A percentile compares a stretch with the other conserved stretches of the same genome.
Conservation (phyloP, 2,329 filamentous ascomycete genomes). For the Xylariales sp. region DNA sequence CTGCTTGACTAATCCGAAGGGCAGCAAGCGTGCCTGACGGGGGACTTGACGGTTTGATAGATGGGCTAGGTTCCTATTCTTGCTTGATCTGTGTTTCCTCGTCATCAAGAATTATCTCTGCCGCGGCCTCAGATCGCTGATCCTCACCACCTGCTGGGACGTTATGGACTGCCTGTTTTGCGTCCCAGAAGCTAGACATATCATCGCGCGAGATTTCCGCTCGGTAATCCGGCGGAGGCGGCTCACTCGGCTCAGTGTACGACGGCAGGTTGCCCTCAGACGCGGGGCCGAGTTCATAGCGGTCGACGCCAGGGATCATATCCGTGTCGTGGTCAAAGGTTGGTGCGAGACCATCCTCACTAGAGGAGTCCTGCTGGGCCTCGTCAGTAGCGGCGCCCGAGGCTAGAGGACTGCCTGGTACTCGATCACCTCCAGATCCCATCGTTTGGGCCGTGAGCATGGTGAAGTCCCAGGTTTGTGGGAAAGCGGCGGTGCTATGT, state of each 20-base stretch:
- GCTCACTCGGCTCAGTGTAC: slow-evolving; percentile 14
- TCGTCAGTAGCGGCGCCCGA: slow-evolving; percentile 30
- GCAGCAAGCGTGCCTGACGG: no score
- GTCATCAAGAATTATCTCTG: slow-evolving; percentile 46
- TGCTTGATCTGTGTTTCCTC: slow-evolving; percentile 28
- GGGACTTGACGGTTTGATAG: no score
- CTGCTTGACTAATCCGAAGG: no score
- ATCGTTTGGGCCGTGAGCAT: slow-evolving; percentile 26
- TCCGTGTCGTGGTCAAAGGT: slow-evolving; percentile 18
- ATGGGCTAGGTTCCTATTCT: not conserved
- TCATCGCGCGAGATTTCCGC: slow-evolving; percentile 21
- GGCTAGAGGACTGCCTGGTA: slow-evolving; percentile 18
- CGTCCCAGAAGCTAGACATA: slow-evolving; percentile 30
- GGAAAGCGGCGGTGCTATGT: slow-evolving; percentile 17
- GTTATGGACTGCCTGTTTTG: slow-evolving; percentile 32
- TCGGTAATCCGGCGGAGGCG: slow-evolving; percentile 13
- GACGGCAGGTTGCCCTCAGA: slow-evolving; percentile 14
- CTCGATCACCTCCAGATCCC: slow-evolving; percentile 3
- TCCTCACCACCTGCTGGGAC: slow-evolving; percentile 33
- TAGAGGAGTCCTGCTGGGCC: slow-evolving; percentile 33
- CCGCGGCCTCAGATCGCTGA: slow-evolving; percentile 38
- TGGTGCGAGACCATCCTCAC: slow-evolving; percentile 23
- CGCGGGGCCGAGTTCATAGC: slow-evolving; percentile 21
- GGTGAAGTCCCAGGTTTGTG: slow-evolving; percentile 42
- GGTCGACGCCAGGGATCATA: slow-evolving; percentile 23